Evolutionary conservation across 805 yeast genomes (phyloP).

Genomic region (Ogataea allantospora): DNA sequence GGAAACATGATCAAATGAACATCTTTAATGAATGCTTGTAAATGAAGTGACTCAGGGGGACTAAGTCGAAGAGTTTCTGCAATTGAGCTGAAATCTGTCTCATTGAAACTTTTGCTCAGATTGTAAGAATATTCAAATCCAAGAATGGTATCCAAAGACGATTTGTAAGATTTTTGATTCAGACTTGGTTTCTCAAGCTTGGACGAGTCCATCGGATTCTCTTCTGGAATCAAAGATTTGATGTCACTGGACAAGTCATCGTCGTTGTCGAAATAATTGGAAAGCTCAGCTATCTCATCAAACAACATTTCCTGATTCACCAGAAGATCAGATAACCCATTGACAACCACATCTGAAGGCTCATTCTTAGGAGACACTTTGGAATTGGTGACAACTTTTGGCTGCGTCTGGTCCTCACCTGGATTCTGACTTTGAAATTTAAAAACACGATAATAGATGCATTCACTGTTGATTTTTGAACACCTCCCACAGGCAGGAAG

Average conservation of each 20-base stretch:
- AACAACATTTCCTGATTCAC: slow-evolving; percentile 26
- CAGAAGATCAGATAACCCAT: slow-evolving; percentile 17
- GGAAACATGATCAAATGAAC: slow-evolving; percentile 32
- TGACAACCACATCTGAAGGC: slow-evolving; percentile 7
- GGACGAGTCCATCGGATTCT: slow-evolving; percentile 6
- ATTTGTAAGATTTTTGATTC: background rate
- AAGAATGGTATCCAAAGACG: background rate
- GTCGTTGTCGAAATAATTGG: slow-evolving; percentile 14
- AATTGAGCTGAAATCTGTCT: slow-evolving; percentile 18
- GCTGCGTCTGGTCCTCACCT: background rate
- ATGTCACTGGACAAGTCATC: slow-evolving; percentile 7
- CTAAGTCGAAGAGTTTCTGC: slow-evolving; percentile 22
- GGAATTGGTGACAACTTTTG: background rate
- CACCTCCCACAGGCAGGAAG: slow-evolving; percentile 39
- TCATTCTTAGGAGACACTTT: background rate
- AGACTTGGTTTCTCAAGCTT: background rate
- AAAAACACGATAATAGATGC: slow-evolving; percentile 34
- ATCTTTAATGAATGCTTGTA: slow-evolving; percentile 29
- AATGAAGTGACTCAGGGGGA: slow-evolving; percentile 24
- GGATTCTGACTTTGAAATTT: slow-evolving; percentile 25
- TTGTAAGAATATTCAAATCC: slow-evolving; percentile 24
- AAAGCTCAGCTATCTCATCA: slow-evolving; percentile 20
- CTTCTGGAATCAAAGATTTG: slow-evolving; percentile 13
- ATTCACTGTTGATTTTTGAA: slow-evolving; percentile 31
- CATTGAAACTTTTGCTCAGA: slow-evolving; percentile 19